Conservation (phyloP, 371 early-diverging fungal genomes). For the Batkoa obscura region DNA sequence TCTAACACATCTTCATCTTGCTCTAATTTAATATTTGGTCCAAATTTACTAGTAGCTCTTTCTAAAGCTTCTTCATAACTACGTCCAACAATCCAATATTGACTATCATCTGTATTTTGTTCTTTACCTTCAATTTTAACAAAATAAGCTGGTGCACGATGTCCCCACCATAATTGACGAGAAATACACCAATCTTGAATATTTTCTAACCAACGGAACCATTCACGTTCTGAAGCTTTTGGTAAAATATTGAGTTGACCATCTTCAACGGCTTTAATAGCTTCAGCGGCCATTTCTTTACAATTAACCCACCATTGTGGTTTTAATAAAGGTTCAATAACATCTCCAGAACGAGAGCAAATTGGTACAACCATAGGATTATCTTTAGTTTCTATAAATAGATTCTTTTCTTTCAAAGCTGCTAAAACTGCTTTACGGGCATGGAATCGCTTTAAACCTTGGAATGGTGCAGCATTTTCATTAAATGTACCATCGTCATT, state of each 20-base stretch:
- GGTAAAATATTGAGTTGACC: conserved; percentile 85
- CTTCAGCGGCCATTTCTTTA: conserved; percentile 74
- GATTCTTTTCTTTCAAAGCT: conserved; percentile 68
- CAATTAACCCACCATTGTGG: conserved; percentile 99
- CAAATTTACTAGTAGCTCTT: conserved; percentile 55
- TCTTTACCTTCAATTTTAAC: conserved; percentile 53
- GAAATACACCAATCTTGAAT: conserved; percentile 98
- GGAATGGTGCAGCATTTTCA: conserved; percentile 68
- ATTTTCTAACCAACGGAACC: conserved; percentile 94
- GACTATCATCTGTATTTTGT: conserved; percentile 28
- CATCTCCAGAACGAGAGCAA: conserved; percentile 85
- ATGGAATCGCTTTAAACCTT: conserved; percentile 91
- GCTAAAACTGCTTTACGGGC: conserved; percentile 78
- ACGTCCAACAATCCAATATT: conserved; percentile 81
- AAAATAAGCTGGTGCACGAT: conserved; percentile 95
- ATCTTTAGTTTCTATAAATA: conserved; percentile 72
- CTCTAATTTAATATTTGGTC: conserved; percentile 31
- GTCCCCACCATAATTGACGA: conserved; percentile 99
- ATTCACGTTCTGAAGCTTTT: conserved; percentile 75
- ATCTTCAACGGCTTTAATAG: conserved; percentile 68
- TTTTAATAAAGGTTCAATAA: conserved; percentile 96
- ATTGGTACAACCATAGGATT: conserved; percentile 92
- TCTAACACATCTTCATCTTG: conserved; percentile 98
- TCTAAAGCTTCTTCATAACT: conserved; percentile 56
- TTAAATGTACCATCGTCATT: conserved; percentile 94